Conservation (phyloP, 352 stramenopile species). For the Phytophthora sansomeana region DNA sequence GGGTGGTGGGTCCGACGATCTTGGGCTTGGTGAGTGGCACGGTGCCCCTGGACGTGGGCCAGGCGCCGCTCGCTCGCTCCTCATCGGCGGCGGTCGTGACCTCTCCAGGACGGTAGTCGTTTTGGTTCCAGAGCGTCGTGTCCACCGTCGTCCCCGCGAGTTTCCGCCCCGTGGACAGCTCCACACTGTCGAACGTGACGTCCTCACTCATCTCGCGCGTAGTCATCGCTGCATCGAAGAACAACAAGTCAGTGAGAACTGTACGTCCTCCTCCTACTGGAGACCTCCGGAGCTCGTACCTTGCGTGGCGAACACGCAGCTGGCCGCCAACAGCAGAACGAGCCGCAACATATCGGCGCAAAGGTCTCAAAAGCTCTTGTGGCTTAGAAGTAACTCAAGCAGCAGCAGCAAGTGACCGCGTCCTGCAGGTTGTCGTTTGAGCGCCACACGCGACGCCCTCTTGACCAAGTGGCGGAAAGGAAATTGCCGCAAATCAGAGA, state of each 20-base stretch:
- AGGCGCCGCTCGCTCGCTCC: constrained; percentile 35
- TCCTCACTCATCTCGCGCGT: constrained; percentile 15
- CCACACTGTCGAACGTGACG: constrained; percentile 25
- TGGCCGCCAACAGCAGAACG: constrained; percentile 26
- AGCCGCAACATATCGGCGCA: constrained; percentile 29
- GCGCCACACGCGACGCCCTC: constrained; percentile 1
- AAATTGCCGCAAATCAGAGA: constrained; percentile 36
- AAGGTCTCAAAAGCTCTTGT: constrained; percentile 29
- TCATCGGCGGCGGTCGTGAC: constrained; percentile 25
- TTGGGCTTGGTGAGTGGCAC: constrained; percentile 40
- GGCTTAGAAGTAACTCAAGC: neutral
- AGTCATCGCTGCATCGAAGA: constrained; percentile 1
- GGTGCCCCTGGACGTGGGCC: constrained; percentile 52
- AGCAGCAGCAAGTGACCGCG: neutral
- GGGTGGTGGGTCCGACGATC: constrained; percentile 39
- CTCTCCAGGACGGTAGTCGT: constrained; percentile 25
- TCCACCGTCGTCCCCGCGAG: constrained; percentile 17
- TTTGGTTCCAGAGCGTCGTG: constrained; percentile 6
- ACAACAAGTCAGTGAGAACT: constrained; percentile 16
- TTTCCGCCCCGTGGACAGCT: constrained; percentile 13
- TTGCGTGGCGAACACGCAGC: constrained; percentile 27
- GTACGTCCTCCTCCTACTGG: too few relatives aligned
- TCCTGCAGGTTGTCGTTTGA: constrained; percentile 15
- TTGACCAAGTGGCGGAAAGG: constrained; percentile 34
- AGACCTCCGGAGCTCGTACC: constrained; percentile 15